A percentile compares a stretch with the other conserved stretches of the same genome.
Conservation (phyloP, 2,329 filamentous ascomycete species). For the Fusarium tuaranense region DNA sequence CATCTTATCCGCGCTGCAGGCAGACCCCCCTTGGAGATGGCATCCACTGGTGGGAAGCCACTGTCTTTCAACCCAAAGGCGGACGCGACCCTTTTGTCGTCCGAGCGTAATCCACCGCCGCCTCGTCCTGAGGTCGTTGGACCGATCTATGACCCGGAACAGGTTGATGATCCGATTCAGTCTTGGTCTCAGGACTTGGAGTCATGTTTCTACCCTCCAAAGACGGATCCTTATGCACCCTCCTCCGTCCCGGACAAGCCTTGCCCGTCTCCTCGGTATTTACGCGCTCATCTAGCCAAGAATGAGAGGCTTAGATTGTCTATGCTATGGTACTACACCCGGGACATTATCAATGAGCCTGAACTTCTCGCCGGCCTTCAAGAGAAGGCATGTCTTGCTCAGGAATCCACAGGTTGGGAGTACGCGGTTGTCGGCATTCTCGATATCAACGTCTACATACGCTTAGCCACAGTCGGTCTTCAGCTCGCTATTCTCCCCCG, state of each 20-base stretch:
- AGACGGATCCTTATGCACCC: constrained; percentile 15
- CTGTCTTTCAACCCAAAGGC: constrained; percentile 42
- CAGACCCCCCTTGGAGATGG: neutral
- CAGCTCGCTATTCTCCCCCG: constrained; percentile 56
- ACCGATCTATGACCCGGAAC: constrained; percentile 35
- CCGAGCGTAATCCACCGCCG: constrained; percentile 17
- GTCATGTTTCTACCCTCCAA: constrained; percentile 13
- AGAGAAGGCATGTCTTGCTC: constrained; percentile 55
- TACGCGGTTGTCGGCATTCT: constrained; percentile 58
- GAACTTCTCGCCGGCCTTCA: constrained; percentile 56
- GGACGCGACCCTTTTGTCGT: constrained; percentile 41
- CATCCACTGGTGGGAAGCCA: neutral
- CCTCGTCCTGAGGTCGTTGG: constrained; percentile 29
- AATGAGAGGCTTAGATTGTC: constrained; percentile 48
- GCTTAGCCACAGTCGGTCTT: constrained; percentile 56
- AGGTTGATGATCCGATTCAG: constrained; percentile 22
- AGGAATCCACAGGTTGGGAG: constrained; percentile 58
- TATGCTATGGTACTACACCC: constrained; percentile 59
- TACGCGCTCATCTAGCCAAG: constrained; percentile 40
- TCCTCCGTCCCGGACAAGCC: constrained; percentile 26
- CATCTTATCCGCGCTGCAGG: neutral
- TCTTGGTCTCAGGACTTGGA: constrained; percentile 22
- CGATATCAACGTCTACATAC: constrained; percentile 56
- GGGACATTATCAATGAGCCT: constrained; percentile 51
- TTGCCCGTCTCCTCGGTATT: constrained; percentile 25